Base-by-base conservation (phyloP, 2,329 filamentous ascomycete species). In the Diplodia mutila region DNA sequence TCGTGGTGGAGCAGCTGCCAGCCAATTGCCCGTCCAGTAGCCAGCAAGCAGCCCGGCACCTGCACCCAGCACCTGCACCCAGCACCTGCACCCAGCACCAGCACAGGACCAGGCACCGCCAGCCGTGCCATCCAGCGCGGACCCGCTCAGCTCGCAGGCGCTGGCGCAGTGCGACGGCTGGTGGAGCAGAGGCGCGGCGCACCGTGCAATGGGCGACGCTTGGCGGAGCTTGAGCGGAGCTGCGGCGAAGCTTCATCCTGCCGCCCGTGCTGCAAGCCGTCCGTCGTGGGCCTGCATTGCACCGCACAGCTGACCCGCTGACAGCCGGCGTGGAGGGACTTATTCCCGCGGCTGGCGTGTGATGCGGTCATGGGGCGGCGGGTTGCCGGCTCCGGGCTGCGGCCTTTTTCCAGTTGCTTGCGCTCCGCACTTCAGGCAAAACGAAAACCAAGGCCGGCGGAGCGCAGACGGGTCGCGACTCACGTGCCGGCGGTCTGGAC, bases 201-300 rank as follows among this genome's bases (percentile, higher is more conserved):
- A 27, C 51, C 18, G 18, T 57, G 34, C 34, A 25, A 37, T 53
- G 27, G 51, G 25, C 51, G 51, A 53, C 51, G 23, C 57, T 61
- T 61, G 57, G 57, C 57, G 57, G 39, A 48, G 57, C 57, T 61
- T 61, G 55, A 61, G 55, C 55, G 39, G 55, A 61, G 55, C 53
- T 11, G 53, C 53, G 32, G 55, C 55, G 39, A 61, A 61, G 55
- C 55, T 61, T 61, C 55, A 42, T 27, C 37, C 23, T 23, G 23
- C 23, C 18, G 8, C 55, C 29, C 6, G 29, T 32, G 29, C 9
- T 34, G 32, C 34, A 46, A 46, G 42, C 42, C 27, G 52, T 32
- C 27, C 52, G 29, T 48, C 42, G 51, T 25, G 51, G 27, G 42
- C 25, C 29, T 53, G 23, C n/a, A 51, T 51, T 51, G 48, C 48